These are phyloP conservation scores for Mesembryanthemum crystallinum DNA, from an alignment of 148 eudicot genomes.

Conservation along the genomic window DNA sequence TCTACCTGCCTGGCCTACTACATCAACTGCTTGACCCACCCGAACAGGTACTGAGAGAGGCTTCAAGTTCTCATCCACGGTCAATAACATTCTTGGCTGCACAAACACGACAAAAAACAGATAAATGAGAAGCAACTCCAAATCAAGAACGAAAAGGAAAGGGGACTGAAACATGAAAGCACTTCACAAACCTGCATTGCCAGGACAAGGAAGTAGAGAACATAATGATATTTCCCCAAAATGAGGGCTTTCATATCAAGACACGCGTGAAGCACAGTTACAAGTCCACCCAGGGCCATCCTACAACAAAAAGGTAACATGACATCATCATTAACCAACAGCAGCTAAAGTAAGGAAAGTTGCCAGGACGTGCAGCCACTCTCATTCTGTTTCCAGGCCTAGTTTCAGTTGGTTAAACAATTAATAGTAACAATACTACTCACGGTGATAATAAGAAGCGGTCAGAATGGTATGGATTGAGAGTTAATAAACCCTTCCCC, in stretches of 20 bases:
- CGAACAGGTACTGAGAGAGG: slow-evolving; percentile 95
- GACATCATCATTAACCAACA: not conserved
- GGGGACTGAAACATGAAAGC: not conserved
- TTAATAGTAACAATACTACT: slow-evolving; percentile 28
- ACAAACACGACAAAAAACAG: slow-evolving; percentile 2
- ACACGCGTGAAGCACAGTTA: slow-evolving; percentile 70
- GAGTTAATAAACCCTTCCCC: slow-evolving; percentile 92
- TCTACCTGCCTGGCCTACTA: slow-evolving; percentile 94
- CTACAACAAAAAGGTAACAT: slow-evolving; percentile 26
- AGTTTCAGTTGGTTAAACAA: not conserved
- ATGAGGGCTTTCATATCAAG: slow-evolving; percentile 85
- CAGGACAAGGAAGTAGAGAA: slow-evolving; percentile 77
- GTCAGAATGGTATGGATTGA: slow-evolving; percentile 91
- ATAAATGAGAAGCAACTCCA: not conserved
- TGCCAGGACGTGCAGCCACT: not conserved
- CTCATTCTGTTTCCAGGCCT: not conserved
- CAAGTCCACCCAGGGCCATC: slow-evolving; percentile 83
- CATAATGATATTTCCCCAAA: slow-evolving; percentile 81
- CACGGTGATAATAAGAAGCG: slow-evolving; percentile 86
- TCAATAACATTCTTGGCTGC: slow-evolving; percentile 94
- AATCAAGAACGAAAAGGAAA: not conserved
- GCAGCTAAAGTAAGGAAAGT: not conserved
- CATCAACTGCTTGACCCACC: slow-evolving; percentile 96
- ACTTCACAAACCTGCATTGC: slow-evolving; percentile 75
- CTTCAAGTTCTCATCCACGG: slow-evolving; percentile 89